These are phyloP conservation scores for Spongospora subterranea DNA, from an alignment of 208 protist species.

Conservation along the genomic window DNA sequence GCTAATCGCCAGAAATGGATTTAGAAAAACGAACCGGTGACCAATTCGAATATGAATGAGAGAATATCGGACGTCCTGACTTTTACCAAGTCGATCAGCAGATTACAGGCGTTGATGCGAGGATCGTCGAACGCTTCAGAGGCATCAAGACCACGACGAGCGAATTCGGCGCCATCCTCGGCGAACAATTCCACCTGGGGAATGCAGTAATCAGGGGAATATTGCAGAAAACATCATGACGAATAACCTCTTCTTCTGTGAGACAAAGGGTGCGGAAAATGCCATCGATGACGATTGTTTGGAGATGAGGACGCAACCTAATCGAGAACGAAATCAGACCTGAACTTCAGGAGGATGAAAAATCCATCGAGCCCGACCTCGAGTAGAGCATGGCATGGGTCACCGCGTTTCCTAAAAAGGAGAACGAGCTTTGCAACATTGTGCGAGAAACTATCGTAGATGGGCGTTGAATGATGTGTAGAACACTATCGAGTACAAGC, in stretches of 20 bases:
- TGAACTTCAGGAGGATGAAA: no score
- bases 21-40: not conserved
- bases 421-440: constrained; percentile 20
- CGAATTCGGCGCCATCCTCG: constrained; percentile 13
- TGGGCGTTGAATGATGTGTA: not conserved
- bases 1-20: constrained; percentile 2
- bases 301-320: not conserved
- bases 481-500: not conserved
- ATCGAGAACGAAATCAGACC: no score
- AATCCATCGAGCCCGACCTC: not conserved
- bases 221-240: not conserved
- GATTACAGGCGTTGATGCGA: constrained; percentile 14
- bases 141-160: not conserved
- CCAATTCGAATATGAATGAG: not conserved
- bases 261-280: not conserved
- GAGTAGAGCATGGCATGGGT: not conserved
- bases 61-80: not conserved
- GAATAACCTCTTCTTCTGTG: not conserved
- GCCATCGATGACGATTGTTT: not conserved
- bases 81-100: constrained; percentile 16
- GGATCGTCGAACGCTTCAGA: constrained; percentile 37
- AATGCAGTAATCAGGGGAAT: not conserved
- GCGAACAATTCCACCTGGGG: constrained; percentile 22
- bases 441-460: not conserved
- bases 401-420: not conserved